These are phyloP conservation scores for Aspergillus saccharolyticus DNA, from an alignment of 495 filamentous ascomycete species.

Conservation along the genomic window DNA sequence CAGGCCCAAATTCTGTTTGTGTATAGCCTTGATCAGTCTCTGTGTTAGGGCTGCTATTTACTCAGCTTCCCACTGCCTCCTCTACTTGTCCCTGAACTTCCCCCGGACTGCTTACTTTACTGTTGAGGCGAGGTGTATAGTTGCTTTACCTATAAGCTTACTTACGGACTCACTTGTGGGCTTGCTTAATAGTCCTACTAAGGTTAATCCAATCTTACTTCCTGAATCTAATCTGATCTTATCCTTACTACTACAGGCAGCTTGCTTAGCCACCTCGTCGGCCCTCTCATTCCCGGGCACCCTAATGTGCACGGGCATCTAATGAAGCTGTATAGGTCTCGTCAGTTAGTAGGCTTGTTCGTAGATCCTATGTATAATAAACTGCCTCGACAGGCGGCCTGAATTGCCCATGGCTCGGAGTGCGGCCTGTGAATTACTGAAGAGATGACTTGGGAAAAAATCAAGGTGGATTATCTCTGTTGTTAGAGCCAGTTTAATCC, in stretches of 20 bases:
- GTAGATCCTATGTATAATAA: constrained; percentile 3
- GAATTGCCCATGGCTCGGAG: neutral
- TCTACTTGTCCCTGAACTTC: neutral
- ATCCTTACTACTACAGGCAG: no score
- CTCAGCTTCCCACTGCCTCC: neutral
- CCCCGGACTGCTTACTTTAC: neutral
- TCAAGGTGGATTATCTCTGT: neutral
- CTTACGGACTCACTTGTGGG: no score
- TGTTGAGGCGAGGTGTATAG: no score
- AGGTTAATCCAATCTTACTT: neutral
- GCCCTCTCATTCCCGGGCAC: constrained; percentile 4
- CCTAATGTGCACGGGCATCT: constrained; percentile 3
- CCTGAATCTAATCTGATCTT: neutral
- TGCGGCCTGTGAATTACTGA: neutral
- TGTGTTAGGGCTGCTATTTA: constrained; percentile 4
- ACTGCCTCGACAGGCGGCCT: constrained; percentile 7
- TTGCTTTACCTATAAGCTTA: no score
- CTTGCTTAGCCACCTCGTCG: constrained; percentile 2
- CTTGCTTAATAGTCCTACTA: neutral
- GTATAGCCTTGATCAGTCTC: constrained; percentile 7
- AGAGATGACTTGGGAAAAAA: neutral
- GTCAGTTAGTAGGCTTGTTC: neutral
- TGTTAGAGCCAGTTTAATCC: neutral
- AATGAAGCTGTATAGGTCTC: neutral
- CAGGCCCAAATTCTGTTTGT: constrained; percentile 5